A percentile compares a stretch with the other conserved stretches of the same genome.
Conservation (phyloP, 2,329 filamentous ascomycete genomes). For the Beauveria sp. region DNA sequence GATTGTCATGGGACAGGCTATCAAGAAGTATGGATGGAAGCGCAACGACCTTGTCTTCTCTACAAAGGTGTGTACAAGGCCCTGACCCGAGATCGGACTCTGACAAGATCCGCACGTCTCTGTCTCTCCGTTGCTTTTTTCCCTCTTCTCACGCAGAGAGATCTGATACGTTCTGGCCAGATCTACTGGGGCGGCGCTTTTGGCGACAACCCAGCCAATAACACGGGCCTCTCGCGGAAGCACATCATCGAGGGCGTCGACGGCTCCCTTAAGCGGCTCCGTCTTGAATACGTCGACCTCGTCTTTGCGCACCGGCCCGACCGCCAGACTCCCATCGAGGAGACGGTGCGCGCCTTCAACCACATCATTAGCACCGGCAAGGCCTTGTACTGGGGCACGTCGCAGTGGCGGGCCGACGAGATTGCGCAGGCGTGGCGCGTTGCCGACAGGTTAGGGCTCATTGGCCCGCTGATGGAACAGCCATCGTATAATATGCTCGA, state of each 20-base stretch:
- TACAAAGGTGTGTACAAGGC: slow-evolving; percentile 38
- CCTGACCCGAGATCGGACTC: neutral
- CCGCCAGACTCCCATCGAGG: slow-evolving; percentile 60
- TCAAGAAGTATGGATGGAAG: slow-evolving; percentile 54
- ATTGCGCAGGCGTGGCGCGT: slow-evolving; percentile 55
- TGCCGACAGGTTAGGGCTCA: slow-evolving; percentile 51
- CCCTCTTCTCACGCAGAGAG: too few species aligned
- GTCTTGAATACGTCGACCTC: slow-evolving; percentile 56
- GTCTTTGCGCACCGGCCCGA: slow-evolving; percentile 64
- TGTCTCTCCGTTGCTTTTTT: too few species aligned
- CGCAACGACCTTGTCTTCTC: slow-evolving; percentile 53
- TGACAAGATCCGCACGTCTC: too few species aligned
- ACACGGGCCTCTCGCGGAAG: slow-evolving; percentile 59
- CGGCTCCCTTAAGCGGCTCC: slow-evolving; percentile 48
- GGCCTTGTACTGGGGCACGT: slow-evolving; percentile 65
- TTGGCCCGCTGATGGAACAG: slow-evolving; percentile 60
- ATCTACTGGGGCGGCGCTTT: slow-evolving; percentile 57
- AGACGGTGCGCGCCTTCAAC: slow-evolving; percentile 64
- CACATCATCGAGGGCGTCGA: slow-evolving; percentile 61
- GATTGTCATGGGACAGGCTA: slow-evolving; percentile 54
- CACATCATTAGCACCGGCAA: slow-evolving; percentile 60
- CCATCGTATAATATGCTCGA: slow-evolving; percentile 58
- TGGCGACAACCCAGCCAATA: slow-evolving; percentile 57
- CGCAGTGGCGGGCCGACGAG: slow-evolving; percentile 59
- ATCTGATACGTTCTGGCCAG: slow-evolving; percentile 24